Evolutionary conservation across 202 grass and related monocot genomes (phyloP).

Genomic region (Bolboschoenoplectus hybrid): DNA sequence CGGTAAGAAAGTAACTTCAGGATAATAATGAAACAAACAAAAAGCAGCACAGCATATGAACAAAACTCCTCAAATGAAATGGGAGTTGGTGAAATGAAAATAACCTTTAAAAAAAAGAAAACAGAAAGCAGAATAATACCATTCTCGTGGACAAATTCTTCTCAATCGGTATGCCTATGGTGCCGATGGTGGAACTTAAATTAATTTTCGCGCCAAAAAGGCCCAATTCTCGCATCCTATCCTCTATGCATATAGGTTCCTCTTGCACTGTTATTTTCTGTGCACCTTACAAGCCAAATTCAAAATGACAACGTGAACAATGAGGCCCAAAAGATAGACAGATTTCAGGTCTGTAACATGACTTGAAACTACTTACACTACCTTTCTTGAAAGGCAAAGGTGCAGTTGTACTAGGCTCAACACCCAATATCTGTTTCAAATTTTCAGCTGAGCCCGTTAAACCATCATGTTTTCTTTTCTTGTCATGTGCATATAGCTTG

Average conservation of each 20-base stretch:
- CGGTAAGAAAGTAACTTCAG: constrained; percentile 31
- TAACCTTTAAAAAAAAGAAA: no score
- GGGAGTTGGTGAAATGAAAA: no score
- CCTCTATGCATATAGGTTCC: constrained; percentile 73
- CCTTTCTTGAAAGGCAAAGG: constrained; percentile 61
- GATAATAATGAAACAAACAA: constrained; percentile 25
- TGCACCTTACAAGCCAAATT: constrained; percentile 35
- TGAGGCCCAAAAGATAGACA: constrained; percentile 1
- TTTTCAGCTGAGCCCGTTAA: constrained; percentile 49
- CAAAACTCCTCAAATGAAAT: no score
- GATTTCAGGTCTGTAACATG: constrained; percentile 13
- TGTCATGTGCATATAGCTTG: constrained; percentile 69
- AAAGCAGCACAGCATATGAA: no score
- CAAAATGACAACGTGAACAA: constrained; percentile 37
- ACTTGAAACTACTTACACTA: constrained; percentile 34
- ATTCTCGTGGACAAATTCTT: constrained; percentile 63
- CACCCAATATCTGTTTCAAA: constrained; percentile 38
- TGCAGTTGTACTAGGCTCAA: constrained; percentile 40
- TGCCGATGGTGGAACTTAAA: constrained; percentile 43
- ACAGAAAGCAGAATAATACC: constrained; percentile 48
- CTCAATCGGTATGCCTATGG: constrained; percentile 42
- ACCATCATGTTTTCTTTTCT: constrained; percentile 81
- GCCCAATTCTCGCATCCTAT: constrained; percentile 64
- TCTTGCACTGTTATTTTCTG: constrained; percentile 60
- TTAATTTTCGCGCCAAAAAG: constrained; percentile 46